Conservation (phyloP, 257 asterid species). For the Nicotiana knightiana region DNA sequence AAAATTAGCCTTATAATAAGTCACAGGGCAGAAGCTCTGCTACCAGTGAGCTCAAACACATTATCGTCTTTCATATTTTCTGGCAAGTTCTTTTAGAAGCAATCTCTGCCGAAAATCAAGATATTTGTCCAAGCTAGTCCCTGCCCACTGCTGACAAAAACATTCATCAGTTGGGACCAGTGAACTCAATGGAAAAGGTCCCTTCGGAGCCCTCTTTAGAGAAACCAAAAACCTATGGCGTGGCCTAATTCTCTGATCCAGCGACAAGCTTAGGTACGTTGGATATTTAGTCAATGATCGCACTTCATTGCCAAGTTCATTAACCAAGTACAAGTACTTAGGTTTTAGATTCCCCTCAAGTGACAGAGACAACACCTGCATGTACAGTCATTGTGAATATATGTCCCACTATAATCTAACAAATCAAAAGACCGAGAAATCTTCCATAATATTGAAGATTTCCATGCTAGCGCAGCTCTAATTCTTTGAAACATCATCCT, state of each 20-base stretch:
- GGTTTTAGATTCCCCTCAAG: constrained; percentile 87
- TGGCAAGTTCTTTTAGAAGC: constrained; percentile 74
- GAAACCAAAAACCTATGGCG: constrained; percentile 87
- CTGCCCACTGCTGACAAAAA: constrained; percentile 97
- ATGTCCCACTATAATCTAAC: not conserved
- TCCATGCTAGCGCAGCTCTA: not conserved
- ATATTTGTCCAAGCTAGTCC: constrained; percentile 79
- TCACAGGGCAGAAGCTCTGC: not conserved
- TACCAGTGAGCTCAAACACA: constrained; percentile 1
- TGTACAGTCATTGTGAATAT: not conserved
- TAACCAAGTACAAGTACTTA: constrained; percentile 80
- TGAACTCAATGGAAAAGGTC: constrained; percentile 92
- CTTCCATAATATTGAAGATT: not conserved
- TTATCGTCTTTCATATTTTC: constrained; percentile 62
- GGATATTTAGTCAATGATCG: constrained; percentile 84
- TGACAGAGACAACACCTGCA: constrained; percentile 88
- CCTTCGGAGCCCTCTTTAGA: constrained; percentile 83
- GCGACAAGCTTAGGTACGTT: constrained; percentile 75
- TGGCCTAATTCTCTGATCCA: constrained; percentile 93
- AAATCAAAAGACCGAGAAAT: not conserved
- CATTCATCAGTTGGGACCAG: constrained; percentile 83
- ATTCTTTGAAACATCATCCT: not conserved
- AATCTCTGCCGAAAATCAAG: constrained; percentile 80
- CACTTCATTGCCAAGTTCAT: constrained; percentile 83
- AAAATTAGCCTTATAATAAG: not conserved